A percentile compares a stretch with the other conserved stretches of the same genome.
Evolutionary conservation across 441 rosid species (phyloP).

Genomic region (Geranium incanum): DNA sequence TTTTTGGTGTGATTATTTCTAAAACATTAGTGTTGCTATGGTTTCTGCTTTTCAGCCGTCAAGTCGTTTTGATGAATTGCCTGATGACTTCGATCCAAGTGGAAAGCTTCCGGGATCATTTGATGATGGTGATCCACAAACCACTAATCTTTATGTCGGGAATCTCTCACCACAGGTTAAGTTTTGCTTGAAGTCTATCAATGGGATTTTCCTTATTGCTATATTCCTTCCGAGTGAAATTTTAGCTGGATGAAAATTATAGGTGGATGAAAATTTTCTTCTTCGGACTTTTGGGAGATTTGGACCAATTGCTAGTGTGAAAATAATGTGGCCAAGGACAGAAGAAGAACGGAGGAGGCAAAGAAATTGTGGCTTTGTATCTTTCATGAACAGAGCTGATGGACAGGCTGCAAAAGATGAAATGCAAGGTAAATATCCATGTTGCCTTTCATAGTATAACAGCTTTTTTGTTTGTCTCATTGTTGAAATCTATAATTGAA

Average conservation of each 20-base stretch:
- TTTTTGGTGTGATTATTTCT: background rate
- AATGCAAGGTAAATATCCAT: constrained; percentile 80
- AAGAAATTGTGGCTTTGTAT: constrained; percentile 96
- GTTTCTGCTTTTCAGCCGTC: constrained; percentile 45
- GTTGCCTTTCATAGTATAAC: constrained; percentile 1
- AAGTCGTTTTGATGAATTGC: constrained; percentile 88
- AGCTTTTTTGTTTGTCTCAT: background rate
- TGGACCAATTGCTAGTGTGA: constrained; percentile 99
- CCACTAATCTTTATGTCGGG: constrained; percentile 96
- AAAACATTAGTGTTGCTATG: background rate
- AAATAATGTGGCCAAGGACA: constrained; percentile 99
- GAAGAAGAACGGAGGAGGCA: constrained; percentile 89
- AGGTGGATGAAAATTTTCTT: constrained; percentile 99
- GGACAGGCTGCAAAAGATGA: constrained; percentile 99
- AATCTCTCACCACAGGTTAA: constrained; percentile 89
- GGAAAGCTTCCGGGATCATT: constrained; percentile 91
- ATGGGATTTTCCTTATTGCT: background rate
- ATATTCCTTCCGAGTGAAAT: constrained; percentile 7
- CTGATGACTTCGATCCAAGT: constrained; percentile 97
- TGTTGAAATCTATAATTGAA: too few species aligned
- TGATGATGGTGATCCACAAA: constrained; percentile 98
- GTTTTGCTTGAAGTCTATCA: constrained; percentile 18
- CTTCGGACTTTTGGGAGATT: constrained; percentile 98
- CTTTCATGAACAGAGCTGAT: constrained; percentile 95
- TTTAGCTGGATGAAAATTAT: constrained; percentile 13